Conservation (phyloP, 371 early-diverging fungal species). For the Cladochytrium tenue region DNA sequence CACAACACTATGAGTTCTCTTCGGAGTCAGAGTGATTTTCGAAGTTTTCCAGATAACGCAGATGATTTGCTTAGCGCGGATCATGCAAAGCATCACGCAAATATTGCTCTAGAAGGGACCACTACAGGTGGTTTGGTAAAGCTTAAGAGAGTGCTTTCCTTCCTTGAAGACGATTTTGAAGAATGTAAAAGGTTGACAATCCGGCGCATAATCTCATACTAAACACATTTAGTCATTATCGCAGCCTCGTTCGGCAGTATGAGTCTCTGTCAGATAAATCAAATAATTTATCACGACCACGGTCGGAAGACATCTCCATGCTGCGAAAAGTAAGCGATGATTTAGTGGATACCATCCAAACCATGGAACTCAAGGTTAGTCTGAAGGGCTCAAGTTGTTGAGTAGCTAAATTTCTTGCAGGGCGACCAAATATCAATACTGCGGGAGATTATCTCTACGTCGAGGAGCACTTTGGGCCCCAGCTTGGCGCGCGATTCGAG, state of each 20-base stretch:
- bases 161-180: slow-evolving; percentile 17
- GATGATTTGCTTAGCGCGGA: slow-evolving; percentile 9
- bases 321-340: slow-evolving; percentile 43
- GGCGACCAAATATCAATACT: slow-evolving; percentile 50
- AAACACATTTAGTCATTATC: slow-evolving; percentile 31
- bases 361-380: slow-evolving; percentile 46
- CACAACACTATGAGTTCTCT: neutral
- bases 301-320: neutral
- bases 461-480: slow-evolving; percentile 5
- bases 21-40: too few species aligned
- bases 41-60: neutral
- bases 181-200: slow-evolving; percentile 13
- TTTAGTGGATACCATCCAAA: slow-evolving; percentile 42
- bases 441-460: slow-evolving; percentile 38
- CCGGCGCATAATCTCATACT: neutral
- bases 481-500: neutral
- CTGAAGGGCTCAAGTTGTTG: neutral
- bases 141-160: slow-evolving; percentile 27
- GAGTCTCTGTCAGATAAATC: slow-evolving; percentile 30
- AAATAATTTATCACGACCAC: neutral
- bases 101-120: slow-evolving; percentile 16
- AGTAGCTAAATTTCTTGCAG: slow-evolving; percentile 9
- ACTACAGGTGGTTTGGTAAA: slow-evolving; percentile 11
- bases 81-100: slow-evolving; percentile 19
- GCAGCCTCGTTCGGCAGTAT: slow-evolving; percentile 44